phyloP scores from a whole-genome alignment of 208 protist species.

The Zelonia costaricensis region DNA sequence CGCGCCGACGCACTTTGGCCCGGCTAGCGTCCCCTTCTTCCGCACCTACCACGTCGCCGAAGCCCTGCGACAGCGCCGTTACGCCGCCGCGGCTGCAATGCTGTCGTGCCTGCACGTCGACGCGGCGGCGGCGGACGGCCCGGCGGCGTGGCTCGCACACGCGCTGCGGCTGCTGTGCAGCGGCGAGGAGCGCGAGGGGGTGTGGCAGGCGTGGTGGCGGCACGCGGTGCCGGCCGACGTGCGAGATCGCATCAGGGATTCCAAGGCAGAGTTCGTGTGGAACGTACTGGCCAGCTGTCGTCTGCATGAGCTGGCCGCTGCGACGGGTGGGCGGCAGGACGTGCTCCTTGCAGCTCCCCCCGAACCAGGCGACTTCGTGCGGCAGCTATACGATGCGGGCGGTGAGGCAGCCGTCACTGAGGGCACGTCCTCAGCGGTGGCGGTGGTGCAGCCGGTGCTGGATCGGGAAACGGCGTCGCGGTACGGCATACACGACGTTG shows the following conservation, averaged over 20 bases:
- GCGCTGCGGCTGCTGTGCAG: constrained; percentile 34
- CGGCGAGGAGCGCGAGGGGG: constrained; percentile 58
- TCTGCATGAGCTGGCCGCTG: constrained; percentile 30
- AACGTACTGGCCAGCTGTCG: constrained; percentile 79
- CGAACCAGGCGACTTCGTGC: constrained; percentile 66
- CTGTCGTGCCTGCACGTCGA: constrained; percentile 29
- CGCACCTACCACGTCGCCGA: constrained; percentile 65
- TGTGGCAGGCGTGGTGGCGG: constrained; percentile 49
- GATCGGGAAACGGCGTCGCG: constrained; percentile 12
- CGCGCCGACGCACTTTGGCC: constrained; percentile 64
- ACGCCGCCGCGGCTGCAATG: constrained; percentile 69
- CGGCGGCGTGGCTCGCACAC: constrained; percentile 8
- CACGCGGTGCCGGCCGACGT: constrained; percentile 35
- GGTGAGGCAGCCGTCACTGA: not conserved
- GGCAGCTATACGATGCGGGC: no score
- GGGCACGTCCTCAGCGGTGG: not conserved
- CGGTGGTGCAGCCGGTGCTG: constrained; percentile 12
- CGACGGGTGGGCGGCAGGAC: constrained; percentile 21
- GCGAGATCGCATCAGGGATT: constrained; percentile 28
- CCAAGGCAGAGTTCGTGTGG: constrained; percentile 56
- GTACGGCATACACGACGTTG: constrained; percentile 23
- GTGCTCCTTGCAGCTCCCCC: constrained; percentile 26
- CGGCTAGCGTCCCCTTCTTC: constrained; percentile 38
- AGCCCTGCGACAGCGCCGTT: constrained; percentile 42
- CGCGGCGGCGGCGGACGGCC: not conserved